Base-by-base conservation (phyloP, 2,329 filamentous ascomycete genomes). In the Xylaria sp. region DNA sequence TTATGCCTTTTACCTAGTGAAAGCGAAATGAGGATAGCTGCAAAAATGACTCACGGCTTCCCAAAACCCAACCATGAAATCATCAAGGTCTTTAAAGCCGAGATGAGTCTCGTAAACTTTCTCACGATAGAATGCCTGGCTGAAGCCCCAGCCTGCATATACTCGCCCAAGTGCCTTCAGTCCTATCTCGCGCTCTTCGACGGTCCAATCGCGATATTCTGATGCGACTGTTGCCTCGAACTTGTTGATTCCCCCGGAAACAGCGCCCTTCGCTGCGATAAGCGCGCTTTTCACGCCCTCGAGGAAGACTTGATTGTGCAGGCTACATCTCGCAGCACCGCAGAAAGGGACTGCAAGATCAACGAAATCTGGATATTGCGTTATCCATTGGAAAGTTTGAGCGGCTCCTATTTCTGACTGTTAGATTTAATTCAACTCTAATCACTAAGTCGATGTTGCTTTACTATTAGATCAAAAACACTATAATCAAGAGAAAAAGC, bases 71-170 rank as follows among this genome's bases (percentile, higher is more conserved):
- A 88, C 81, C 84, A 95, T 87, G 70, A 94, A 95, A 62, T 92
- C 88, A 69, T 94, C 91, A 1, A 94, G 82, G 63, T 88, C 83
- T 71, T 89, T 88, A 74, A 86, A 93, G 0, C 90, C 90, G 9
- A 94, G 84, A 0, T 77, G 82, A 1, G 79, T 89, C 77, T 92
- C 87, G 76, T 91, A 91, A n/a, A 93, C 68, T 76, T 85, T 90
- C 72, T 93, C 83, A 1, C 92, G 86, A 75, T 95, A 95, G 75
- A 94, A 95, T 0, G 91, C 86, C 75, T 94, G 92, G 60, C 89
- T 92, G 74, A 95, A 92, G 0, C 93, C 92, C 92, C 89, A 96
- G 0, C 92, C 92, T 1, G 92, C 92, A 79, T 96, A 96, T 0
- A 90, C 92, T 53, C 91, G 85, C 0, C 87, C 91, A 65, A 95